phyloP scores from a whole-genome alignment of 352 stramenopile genomes.

The Pilasporangium apinafurcum region DNA sequence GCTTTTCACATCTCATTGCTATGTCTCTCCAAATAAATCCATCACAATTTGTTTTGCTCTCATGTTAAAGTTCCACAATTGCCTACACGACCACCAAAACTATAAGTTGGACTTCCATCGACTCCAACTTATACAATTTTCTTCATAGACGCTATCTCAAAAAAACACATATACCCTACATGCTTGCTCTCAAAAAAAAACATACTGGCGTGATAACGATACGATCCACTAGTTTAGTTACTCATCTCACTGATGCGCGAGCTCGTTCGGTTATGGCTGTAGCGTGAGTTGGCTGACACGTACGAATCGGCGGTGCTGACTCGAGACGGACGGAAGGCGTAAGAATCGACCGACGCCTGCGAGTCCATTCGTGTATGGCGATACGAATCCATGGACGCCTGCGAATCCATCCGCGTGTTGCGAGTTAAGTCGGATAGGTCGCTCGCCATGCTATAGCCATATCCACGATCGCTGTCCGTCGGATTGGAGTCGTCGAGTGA shows the following conservation, averaged over 20 bases:
- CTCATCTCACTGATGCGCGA: constrained; percentile 61
- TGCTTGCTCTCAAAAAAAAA: background rate
- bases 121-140: too few relatives aligned
- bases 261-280: constrained; percentile 44
- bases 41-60: constrained; percentile 7
- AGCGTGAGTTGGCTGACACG: constrained; percentile 46
- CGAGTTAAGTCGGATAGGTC: constrained; percentile 38
- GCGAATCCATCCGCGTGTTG: constrained; percentile 40
- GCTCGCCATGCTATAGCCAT: constrained; percentile 38
- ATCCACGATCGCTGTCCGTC: constrained; percentile 25
- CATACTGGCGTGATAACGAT: background rate
- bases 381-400: constrained; percentile 72
- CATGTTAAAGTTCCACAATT: constrained; percentile 2
- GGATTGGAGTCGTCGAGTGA: constrained; percentile 25
- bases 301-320: constrained; percentile 57
- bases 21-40: too few relatives aligned
- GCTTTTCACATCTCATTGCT: too few relatives aligned
- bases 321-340: constrained; percentile 44
- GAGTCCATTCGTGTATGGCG: too few relatives aligned
- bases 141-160: background rate
- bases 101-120: too few relatives aligned
- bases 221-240: constrained; percentile 10
- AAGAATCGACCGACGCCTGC: too few relatives aligned
- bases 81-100: too few relatives aligned
- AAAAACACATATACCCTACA: background rate